Base-by-base conservation (phyloP, 2,329 filamentous ascomycete species). In the Dactylellina leptospora region DNA sequence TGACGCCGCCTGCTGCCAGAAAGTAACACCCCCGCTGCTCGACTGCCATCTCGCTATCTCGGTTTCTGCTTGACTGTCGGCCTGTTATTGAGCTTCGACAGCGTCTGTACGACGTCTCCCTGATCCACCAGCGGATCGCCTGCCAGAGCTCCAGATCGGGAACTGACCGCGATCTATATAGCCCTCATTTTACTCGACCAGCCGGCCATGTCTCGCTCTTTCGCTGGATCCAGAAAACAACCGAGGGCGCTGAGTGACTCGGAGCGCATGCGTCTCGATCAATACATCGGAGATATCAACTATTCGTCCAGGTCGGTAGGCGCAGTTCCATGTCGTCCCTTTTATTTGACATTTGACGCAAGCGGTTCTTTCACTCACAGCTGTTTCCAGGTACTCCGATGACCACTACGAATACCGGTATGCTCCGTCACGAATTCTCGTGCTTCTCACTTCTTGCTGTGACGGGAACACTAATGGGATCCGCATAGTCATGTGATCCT, bases 271-370 rank as follows among this genome's bases (percentile, higher is more conserved):
- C 87, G 89, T 72, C 84, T 99, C 69, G 92, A 97, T 74, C 93
- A 97, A 80, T 97, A 91, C 79, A 87, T 95, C 76, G 92, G 97
- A 78, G 87, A 87, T 28, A 99, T 99, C 77, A 93, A 97, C 81
- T 99, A 99, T 82, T 97, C 93, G 56, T 87, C 90, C 74, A 87
- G 92, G 92, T 96, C n/a, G 18, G 40, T 42, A n/a, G n/a, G 30
- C 30, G 30, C 30, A 33, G 83, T 20, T 16, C 30, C 20, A 78
- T 61, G 51, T 58, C 55, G 20, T n/a, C 36, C 36, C 18, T 11
- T 11, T 16, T 40, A 11, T 4, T n/a, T n/a, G 36, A 40, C 18
- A 1, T 11, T n/a, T n/a, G n/a, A n/a, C n/a, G n/a, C n/a, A n/a
- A n/a, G n/a, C n/a, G n/a, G n/a, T n/a, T n/a, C 8, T 5, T 40